phyloP scores from a whole-genome alignment of 441 rosid species.

The Viola pubescens region DNA sequence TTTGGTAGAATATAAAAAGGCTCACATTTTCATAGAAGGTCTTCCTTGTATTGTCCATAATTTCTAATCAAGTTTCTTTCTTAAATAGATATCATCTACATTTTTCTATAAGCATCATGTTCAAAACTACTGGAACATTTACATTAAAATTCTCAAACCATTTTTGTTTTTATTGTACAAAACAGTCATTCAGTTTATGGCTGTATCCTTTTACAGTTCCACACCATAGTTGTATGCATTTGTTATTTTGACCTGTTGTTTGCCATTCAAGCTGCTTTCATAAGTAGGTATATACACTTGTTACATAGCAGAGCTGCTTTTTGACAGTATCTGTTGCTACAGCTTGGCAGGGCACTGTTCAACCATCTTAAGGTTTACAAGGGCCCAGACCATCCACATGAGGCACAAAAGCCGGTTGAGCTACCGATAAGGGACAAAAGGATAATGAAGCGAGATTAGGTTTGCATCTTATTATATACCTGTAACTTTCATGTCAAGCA shows the following conservation, averaged over 20 bases:
- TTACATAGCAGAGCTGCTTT: background rate
- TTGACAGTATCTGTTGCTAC: slow-evolving; percentile 22
- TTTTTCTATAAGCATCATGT: too few species aligned
- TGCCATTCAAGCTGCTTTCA: background rate
- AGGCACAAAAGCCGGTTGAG: slow-evolving; percentile 79
- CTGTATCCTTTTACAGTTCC: too few species aligned
- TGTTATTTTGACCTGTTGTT: background rate
- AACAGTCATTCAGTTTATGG: too few species aligned
- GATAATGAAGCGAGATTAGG: slow-evolving; percentile 46
- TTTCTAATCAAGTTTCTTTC: too few species aligned
- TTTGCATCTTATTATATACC: slow-evolving; percentile 4
- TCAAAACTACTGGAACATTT: too few species aligned
- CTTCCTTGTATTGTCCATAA: too few species aligned
- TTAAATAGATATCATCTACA: too few species aligned
- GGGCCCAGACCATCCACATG: slow-evolving; percentile 89
- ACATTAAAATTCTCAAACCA: too few species aligned
- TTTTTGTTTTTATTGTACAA: too few species aligned
- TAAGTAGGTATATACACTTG: background rate
- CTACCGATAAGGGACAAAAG: slow-evolving; percentile 87
- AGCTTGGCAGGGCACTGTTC: slow-evolving; percentile 89
- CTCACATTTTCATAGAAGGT: too few species aligned
- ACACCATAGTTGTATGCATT: background rate
- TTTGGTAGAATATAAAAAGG: too few species aligned
- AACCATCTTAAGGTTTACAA: slow-evolving; percentile 94
- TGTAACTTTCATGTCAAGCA: slow-evolving; percentile 13